These are phyloP conservation scores for Penicillium crustosum DNA, from an alignment of 2,329 filamentous ascomycete genomes.

Conservation along the genomic window DNA sequence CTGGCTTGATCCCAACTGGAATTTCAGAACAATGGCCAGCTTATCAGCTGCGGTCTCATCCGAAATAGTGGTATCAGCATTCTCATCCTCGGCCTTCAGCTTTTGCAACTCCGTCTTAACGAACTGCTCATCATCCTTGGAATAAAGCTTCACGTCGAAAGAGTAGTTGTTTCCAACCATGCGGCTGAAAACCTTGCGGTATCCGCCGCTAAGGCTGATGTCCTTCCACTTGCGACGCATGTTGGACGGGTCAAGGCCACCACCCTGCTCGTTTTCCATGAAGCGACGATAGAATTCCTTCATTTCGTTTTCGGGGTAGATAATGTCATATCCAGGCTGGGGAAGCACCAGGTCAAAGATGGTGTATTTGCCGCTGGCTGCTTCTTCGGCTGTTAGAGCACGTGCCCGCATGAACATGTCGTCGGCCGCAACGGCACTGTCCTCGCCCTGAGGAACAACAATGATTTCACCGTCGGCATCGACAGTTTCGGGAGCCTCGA, in stretches of 20 bases:
- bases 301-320: slow-evolving; percentile 81
- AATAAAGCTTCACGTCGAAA: slow-evolving; percentile 70
- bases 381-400: slow-evolving; percentile 73
- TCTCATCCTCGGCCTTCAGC: slow-evolving; percentile 50
- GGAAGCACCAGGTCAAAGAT: slow-evolving; percentile 90
- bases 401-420: slow-evolving; percentile 69
- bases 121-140: slow-evolving; percentile 70
- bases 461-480: slow-evolving; percentile 67
- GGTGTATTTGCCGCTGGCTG: slow-evolving; percentile 69
- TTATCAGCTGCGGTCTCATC: slow-evolving; percentile 42
- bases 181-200: slow-evolving; percentile 77
- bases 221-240: slow-evolving; percentile 88
- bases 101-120: slow-evolving; percentile 82
- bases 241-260: slow-evolving; percentile 73
- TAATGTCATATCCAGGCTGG: slow-evolving; percentile 84
- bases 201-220: slow-evolving; percentile 82
- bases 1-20: slow-evolving; percentile 75
- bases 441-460: slow-evolving; percentile 58
- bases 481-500: slow-evolving; percentile 40
- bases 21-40: slow-evolving; percentile 67
- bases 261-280: slow-evolving; percentile 78
- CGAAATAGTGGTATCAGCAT: slow-evolving; percentile 16
- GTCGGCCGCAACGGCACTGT: slow-evolving; percentile 54
- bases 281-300: slow-evolving; percentile 82
- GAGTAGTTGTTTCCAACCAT: slow-evolving; percentile 66